Evolutionary conservation across 345 rosid species (phyloP), one percentile per base, ranked within the genome.

Genomic region (Capsella bursapastoris): DNA sequence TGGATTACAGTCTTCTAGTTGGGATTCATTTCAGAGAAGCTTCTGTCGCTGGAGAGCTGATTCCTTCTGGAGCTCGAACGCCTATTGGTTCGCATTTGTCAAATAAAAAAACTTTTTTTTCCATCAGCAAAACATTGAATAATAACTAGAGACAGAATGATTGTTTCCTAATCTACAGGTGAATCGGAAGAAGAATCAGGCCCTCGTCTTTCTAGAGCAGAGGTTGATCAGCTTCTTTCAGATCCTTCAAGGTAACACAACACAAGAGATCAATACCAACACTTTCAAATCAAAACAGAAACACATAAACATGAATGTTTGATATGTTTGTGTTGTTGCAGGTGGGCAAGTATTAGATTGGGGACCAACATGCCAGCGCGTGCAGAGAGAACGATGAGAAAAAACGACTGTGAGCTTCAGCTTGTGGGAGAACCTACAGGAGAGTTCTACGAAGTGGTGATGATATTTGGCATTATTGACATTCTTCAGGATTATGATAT

Each of bases 1-100:
- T 94, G 98, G 98, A 94, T 78, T 94, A 94, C 41, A 94, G 98
- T 81, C 90, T 94, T 35, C 70, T 94, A 49, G 96, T 94, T 43
- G 98, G 98, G 43, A 92, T 94, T 80, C 95, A 91, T 58, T 94
- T 94, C 74, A 84, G 89, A 83, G 93, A 89, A 69, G 85, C 86
- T 58, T 69, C 96, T 4, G 72, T 76, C 3, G 76, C 80, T 50
- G 88, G 97, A 35, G 91, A 91, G n/a, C 69, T 94, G 38, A 86
- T 94, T 68, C 91, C 96, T 44, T 83, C 85, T 43, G 86, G 83
- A 78, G 74, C 85, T 74, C 70, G 65, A 10, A 75, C 88, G 41
- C 83, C 84, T 16, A 52, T 81, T 11, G 89, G 81, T 78, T 78
- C 8, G 73, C 41, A 57, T 63, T 25, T 64, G 28, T 50, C 40